Evolutionary conservation across 2,329 filamentous ascomycete species (phyloP).

Genomic region (Orbilia quercus): DNA sequence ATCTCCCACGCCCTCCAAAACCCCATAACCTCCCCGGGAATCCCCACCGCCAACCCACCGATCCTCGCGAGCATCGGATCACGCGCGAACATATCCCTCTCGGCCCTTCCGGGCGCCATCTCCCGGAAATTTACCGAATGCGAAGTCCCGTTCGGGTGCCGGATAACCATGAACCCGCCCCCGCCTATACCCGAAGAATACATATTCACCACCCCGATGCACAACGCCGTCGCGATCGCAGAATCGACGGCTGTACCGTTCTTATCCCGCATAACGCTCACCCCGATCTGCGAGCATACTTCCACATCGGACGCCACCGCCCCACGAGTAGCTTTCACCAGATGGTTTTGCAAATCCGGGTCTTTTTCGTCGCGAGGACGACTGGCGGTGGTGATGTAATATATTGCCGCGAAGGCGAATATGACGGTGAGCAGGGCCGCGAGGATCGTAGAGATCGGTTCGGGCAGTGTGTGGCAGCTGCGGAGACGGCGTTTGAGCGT

Average conservation of each 20-base stretch:
- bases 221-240: slow-evolving; percentile 58
- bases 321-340: slow-evolving; percentile 56
- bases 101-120: slow-evolving; percentile 57
- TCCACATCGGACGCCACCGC: slow-evolving; percentile 59
- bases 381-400: slow-evolving; percentile 11
- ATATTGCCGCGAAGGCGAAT: slow-evolving; percentile 11
- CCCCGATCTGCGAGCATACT: slow-evolving; percentile 59
- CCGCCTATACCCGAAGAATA: slow-evolving; percentile 59
- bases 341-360: slow-evolving; percentile 24
- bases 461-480: background rate
- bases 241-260: slow-evolving; percentile 60
- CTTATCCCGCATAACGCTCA: slow-evolving; percentile 56
- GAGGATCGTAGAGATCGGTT: slow-evolving; percentile 1
- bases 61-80: slow-evolving; percentile 56
- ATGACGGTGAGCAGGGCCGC: slow-evolving; percentile 6
- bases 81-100: slow-evolving; percentile 58
- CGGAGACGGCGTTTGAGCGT: slow-evolving; percentile 16
- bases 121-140: slow-evolving; percentile 59
- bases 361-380: background rate
- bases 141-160: slow-evolving; percentile 56
- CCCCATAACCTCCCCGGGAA: slow-evolving; percentile 59
- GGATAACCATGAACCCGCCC: slow-evolving; percentile 60
- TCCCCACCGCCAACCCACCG: slow-evolving; percentile 58
- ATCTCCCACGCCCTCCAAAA: slow-evolving; percentile 57
- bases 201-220: slow-evolving; percentile 59